Base-by-base conservation (phyloP, 2,329 filamentous ascomycete genomes). In the Fusarium vanettenii region DNA sequence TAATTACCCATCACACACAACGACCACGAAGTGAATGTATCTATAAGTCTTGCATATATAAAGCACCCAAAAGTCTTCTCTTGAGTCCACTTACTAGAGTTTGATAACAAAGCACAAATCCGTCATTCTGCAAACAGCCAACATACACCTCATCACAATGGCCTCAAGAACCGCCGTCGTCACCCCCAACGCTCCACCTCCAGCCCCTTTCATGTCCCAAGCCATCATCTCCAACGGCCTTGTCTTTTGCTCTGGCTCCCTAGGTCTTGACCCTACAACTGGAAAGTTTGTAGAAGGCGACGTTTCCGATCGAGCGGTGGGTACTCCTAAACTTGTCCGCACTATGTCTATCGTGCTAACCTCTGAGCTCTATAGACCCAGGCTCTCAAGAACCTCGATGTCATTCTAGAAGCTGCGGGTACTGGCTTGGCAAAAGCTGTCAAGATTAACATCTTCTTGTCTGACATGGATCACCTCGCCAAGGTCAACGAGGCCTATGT, bases 371-470 rank as follows among this genome's bases (percentile, higher is more conserved):
- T 57, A 10, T 22, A 59, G 55, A 35, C 55, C 20, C 55, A 25
- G 4, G 55, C 55, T 25, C 55, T 59, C 33, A 35, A 25, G 14
- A 59, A 59, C 10, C 84, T 93, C 16, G 80, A 85, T 8, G 86
- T 86, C 2, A 85, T 93, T 3, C 88, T 93, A 27, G 86, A 90
- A 72, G 91, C 88, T 5, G 89, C 90, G 0, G 90, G 90, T 1
- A 89, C 87, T 57, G 86, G 84, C 70, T 84, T 93, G 60, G 85
- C 87, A 55, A 90, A 92, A 66, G 88, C 90, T 0, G 87, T 93
- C 79, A 93, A 93, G 81, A 88, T 92, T 71, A 93, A 92, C 77
- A 85, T 93, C 50, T 94, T 91, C 79, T 79, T 94, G 25, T 89
- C 89, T 1, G 87, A 88, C 69, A 93, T 94, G 91, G 85, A 88